Percentiles rank a stretch among this genome's conserved stretches.
Evolutionary conservation across 1,139 yeast species (phyloP).

Genomic region (Diutina neorugosa): DNA sequence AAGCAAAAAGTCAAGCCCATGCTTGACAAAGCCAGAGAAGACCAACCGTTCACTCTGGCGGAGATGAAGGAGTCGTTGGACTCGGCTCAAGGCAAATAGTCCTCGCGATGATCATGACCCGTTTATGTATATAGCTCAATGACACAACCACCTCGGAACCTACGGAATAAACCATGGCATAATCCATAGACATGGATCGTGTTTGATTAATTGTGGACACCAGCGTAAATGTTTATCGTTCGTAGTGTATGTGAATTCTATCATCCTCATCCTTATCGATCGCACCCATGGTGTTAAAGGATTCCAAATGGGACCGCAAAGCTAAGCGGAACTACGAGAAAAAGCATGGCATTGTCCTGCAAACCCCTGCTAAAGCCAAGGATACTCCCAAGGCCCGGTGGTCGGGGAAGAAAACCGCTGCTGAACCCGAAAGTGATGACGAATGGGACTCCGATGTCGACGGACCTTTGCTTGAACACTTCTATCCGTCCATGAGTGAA

Average conservation of each 20-base stretch:
- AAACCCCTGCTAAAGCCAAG: background rate
- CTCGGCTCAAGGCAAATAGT: background rate
- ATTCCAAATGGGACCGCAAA: constrained; percentile 3
- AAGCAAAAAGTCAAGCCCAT: constrained; percentile 69
- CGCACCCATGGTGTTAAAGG: constrained; percentile 1
- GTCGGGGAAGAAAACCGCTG: background rate
- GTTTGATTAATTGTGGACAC: too few species aligned
- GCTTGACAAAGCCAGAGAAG: constrained; percentile 83
- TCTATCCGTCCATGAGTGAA: constrained; percentile 1
- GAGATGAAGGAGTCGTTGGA: constrained; percentile 4
- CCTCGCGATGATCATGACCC: background rate
- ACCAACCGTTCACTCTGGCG: constrained; percentile 55
- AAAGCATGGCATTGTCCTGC: background rate
- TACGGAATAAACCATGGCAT: too few species aligned
- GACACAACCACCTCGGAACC: background rate
- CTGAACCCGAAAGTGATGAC: background rate
- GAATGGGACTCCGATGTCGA: constrained; percentile 1
- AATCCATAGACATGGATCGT: too few species aligned
- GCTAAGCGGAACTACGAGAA: constrained; percentile 1
- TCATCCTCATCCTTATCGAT: background rate
- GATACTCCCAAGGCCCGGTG: background rate
- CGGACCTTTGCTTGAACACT: constrained; percentile 3
- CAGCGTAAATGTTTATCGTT: too few species aligned
- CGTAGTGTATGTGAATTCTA: too few species aligned
- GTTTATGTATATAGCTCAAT: background rate